Evolutionary conservation across 805 yeast species (phyloP).

Genomic region (Saturnispora sekii): DNA sequence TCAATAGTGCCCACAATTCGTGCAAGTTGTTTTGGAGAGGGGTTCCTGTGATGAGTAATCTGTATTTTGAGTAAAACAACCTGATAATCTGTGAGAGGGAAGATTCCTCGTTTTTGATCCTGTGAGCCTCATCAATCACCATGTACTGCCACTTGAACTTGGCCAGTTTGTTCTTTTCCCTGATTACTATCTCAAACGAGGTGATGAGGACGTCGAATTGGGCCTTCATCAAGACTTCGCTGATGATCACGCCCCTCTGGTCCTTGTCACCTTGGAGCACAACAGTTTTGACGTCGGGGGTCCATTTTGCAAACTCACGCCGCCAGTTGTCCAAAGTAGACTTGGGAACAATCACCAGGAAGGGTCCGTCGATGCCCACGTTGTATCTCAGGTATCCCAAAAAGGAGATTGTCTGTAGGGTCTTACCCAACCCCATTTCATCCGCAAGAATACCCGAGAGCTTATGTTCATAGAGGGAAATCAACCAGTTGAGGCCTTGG

Average conservation of each 20-base stretch:
- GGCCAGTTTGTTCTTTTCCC: constrained; percentile 56
- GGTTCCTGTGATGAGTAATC: constrained; percentile 72
- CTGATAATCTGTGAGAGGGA: constrained; percentile 65
- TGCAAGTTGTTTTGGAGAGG: constrained; percentile 73
- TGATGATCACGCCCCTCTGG: constrained; percentile 46
- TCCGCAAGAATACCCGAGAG: constrained; percentile 73
- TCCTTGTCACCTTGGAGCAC: constrained; percentile 70
- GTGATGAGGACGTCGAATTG: constrained; percentile 65
- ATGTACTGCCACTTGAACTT: constrained; percentile 72
- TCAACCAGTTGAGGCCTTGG: constrained; percentile 75
- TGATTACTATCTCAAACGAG: constrained; percentile 68
- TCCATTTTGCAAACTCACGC: constrained; percentile 69
- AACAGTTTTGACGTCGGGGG: constrained; percentile 65
- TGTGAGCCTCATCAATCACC: constrained; percentile 74
- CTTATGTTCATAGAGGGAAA: constrained; percentile 55
- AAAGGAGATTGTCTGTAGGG: constrained; percentile 69
- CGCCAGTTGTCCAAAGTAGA: constrained; percentile 77
- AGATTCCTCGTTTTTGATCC: constrained; percentile 71
- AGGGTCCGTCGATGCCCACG: constrained; percentile 57
- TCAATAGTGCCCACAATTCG: constrained; percentile 73
- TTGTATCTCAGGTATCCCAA: constrained; percentile 62
- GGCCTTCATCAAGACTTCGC: constrained; percentile 40
- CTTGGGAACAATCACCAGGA: constrained; percentile 67
- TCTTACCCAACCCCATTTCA: constrained; percentile 82
- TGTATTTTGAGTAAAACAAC: constrained; percentile 58